Base-by-base conservation (phyloP, 2,329 filamentous ascomycete genomes). In the Cadophora gregata region DNA sequence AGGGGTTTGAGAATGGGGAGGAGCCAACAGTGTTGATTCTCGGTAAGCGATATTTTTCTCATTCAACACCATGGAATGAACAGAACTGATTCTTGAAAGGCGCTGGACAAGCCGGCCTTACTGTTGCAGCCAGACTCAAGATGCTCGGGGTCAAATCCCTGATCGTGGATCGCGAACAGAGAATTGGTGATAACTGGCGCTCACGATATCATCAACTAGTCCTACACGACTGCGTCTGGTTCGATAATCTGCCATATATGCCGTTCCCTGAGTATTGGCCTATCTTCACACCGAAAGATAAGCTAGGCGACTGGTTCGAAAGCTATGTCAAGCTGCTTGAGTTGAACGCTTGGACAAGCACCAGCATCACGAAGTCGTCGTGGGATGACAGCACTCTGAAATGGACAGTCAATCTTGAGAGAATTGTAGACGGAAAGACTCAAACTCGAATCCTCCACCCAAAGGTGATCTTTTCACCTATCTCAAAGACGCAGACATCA, bases 231-330 rank as follows among this genome's bases (percentile, higher is more conserved):
- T 88, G 88, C 0, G 87, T 91, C 6, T 58, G 53, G 53, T 58
- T 58, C 53, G 53, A 58, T 24, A 85, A 88, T 72, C 79, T 90
- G 79, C 86, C 89, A 0, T 92, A 90, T 74, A 71, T 92, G 4
- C 78, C 80, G 0, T 92, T 91, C 74, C 90, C 89, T 0, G 74
- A 82, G 0, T 83, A 83, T 62, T 92, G 89, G 89, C 89, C 89
- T 3, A 79, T 90, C 14, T 92, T 90, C 75, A 90, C 88, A 0
- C 88, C 89, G 5, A 92, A 91, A 74, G 89, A 92, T 76, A 92
- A 92, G 73, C 79, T 91, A 0, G 90, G 82, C 1, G 87, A 90
- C 51, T 92, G 87, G 78, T 88, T 92, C 67, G 88, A 91, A 70
- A 79, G 84, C 0, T 92, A 92, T 70, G 89, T 84, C 0, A 83